These are phyloP conservation scores for Ceratorhiza oryzae-sativae DNA, from an alignment of 1,284 basidiomycete species.

Conservation along the genomic window DNA sequence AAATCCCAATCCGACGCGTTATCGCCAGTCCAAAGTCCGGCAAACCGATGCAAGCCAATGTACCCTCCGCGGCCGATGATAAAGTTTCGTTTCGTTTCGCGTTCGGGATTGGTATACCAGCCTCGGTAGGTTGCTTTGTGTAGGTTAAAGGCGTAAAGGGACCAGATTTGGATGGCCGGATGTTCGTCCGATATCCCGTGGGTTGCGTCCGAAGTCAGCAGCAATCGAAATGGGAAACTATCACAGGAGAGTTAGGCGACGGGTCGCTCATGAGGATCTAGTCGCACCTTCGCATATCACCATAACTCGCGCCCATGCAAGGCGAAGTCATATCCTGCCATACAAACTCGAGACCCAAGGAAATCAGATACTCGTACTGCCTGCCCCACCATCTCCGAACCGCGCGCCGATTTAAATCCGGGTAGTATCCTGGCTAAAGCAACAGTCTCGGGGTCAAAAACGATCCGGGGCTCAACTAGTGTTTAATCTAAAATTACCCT, in stretches of 20 bases:
- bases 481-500: constrained; percentile 3
- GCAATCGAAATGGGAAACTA: constrained; percentile 36
- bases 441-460: neutral
- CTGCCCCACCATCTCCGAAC: constrained; percentile 37
- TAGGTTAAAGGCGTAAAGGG: constrained; percentile 37
- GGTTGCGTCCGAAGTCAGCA: constrained; percentile 19
- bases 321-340: constrained; percentile 41
- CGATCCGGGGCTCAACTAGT: neutral
- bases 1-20: constrained; percentile 37
- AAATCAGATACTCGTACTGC: constrained; percentile 37
- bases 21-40: constrained; percentile 39
- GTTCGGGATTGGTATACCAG: constrained; percentile 13
- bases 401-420: constrained; percentile 34
- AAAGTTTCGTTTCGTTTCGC: constrained; percentile 38
- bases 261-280: neutral
- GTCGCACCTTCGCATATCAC: constrained; percentile 34
- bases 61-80: constrained; percentile 38
- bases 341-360: constrained; percentile 37
- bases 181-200: neutral
- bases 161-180: constrained; percentile 35
- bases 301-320: constrained; percentile 36
- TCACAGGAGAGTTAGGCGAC: neutral
- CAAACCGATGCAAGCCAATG: constrained; percentile 37
- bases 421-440: constrained; percentile 38
- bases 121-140: constrained; percentile 39